phyloP scores from a whole-genome alignment of 495 filamentous ascomycete genomes.

The Extremus antarcticus region DNA sequence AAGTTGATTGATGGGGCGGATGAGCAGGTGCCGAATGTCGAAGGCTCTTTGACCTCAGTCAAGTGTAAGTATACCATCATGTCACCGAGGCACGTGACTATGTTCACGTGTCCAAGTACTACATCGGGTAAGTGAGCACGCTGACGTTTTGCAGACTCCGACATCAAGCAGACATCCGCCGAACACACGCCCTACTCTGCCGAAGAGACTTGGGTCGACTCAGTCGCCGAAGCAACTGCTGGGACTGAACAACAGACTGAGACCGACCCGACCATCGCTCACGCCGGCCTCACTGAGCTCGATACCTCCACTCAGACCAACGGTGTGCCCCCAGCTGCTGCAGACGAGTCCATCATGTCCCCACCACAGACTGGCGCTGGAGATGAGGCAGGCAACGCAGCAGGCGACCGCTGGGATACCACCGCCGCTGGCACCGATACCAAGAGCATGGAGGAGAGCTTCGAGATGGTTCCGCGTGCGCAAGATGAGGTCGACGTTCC shows the following conservation, averaged over 20 bases:
- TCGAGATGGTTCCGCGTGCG: constrained; percentile 66
- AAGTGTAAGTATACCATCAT: constrained; percentile 63
- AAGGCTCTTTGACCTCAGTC: constrained; percentile 51
- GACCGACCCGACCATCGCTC: constrained; percentile 61
- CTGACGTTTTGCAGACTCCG: constrained; percentile 46
- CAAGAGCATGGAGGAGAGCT: constrained; percentile 47
- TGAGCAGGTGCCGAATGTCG: constrained; percentile 56
- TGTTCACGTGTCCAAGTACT: no score
- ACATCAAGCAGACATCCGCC: constrained; percentile 53
- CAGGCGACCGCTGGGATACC: constrained; percentile 54
- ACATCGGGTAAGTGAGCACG: no score
- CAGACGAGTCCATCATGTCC: constrained; percentile 42
- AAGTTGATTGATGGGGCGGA: constrained; percentile 74
- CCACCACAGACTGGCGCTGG: constrained; percentile 44
- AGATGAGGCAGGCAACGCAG: constrained; percentile 28
- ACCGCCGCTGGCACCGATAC: constrained; percentile 37
- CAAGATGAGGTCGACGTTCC: constrained; percentile 61
- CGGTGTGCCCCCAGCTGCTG: constrained; percentile 31
- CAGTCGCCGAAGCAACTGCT: constrained; percentile 34
- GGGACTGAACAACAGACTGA: constrained; percentile 24
- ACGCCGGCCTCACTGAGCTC: constrained; percentile 69
- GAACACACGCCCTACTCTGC: constrained; percentile 38
- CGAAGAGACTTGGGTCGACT: constrained; percentile 37
- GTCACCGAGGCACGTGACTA: no score
- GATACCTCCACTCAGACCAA: constrained; percentile 32